phyloP scores from a whole-genome alignment of 306 rosid genomes.

The Cicer arietinum region DNA sequence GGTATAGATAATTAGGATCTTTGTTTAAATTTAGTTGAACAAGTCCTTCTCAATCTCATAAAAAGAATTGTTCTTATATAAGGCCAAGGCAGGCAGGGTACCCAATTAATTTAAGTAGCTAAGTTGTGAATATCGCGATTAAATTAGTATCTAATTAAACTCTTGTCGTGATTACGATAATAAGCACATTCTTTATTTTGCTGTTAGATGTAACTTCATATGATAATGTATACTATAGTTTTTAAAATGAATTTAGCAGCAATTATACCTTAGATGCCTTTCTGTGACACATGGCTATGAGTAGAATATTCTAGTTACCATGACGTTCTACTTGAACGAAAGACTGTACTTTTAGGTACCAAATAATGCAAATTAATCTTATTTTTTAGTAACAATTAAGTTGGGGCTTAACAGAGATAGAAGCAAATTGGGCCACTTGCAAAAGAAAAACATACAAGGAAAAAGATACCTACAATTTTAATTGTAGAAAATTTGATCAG shows the following conservation, averaged over 20 bases:
- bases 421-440: constrained; percentile 3
- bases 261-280: constrained; percentile 48
- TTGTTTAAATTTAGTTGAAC: constrained; percentile 4
- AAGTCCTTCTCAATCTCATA: constrained; percentile 30
- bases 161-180: constrained; percentile 46
- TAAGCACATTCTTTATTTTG: constrained; percentile 21
- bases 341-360: constrained; percentile 40
- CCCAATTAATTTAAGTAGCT: constrained; percentile 28
- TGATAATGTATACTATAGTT: constrained; percentile 38
- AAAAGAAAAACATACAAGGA: neutral
- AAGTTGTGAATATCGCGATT: constrained; percentile 48
- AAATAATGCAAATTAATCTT: constrained; percentile 23
- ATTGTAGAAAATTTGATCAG: constrained; percentile 34
- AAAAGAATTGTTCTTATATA: constrained; percentile 19
- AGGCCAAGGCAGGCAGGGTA: constrained; percentile 35
- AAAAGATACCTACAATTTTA: constrained; percentile 15
- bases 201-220: constrained; percentile 42
- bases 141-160: constrained; percentile 33
- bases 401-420: neutral
- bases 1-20: constrained; percentile 12
- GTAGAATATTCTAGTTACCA: constrained; percentile 51
- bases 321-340: constrained; percentile 35
- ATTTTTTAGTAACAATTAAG: constrained; percentile 9
- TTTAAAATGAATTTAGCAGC: constrained; percentile 32
- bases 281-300: constrained; percentile 40